A percentile compares a stretch with the other conserved stretches of the same genome.
These are phyloP conservation scores for Torulaspora microellipsoides DNA, from an alignment of 805 yeast genomes.

Conservation along the genomic window DNA sequence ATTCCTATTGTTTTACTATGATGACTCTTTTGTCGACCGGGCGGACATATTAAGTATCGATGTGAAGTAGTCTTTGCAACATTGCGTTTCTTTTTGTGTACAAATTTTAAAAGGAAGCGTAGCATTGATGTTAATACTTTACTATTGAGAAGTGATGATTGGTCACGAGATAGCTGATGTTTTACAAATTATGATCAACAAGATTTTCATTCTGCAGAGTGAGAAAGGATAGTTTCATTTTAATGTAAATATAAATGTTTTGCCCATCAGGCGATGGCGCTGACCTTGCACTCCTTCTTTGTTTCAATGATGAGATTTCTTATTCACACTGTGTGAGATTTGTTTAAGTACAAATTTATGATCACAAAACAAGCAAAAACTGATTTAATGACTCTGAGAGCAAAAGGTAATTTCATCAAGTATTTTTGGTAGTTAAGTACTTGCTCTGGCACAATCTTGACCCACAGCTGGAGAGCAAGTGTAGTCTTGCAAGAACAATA, in stretches of 20 bases:
- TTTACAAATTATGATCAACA: neutral
- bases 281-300: conserved; percentile 1
- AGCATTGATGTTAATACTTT: conserved; percentile 19
- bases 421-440: too few species aligned
- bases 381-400: conserved; percentile 40
- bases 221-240: too few species aligned
- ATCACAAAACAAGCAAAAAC: conserved; percentile 34
- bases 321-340: conserved; percentile 40
- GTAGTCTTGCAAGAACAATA: too few species aligned
- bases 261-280: conserved; percentile 10
- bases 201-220: too few species aligned
- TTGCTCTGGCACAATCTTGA: too few species aligned
- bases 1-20: conserved; percentile 20
- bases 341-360: conserved; percentile 32
- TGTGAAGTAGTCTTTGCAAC: conserved; percentile 22
- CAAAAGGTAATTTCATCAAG: too few species aligned
- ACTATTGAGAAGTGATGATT: conserved; percentile 37
- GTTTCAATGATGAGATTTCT: conserved; percentile 14
- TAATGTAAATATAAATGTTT: neutral
- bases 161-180: conserved; percentile 40
- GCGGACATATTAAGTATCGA: conserved; percentile 43
- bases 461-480: too few species aligned
- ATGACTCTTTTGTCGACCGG: conserved; percentile 44
- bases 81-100: conserved; percentile 34
- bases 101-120: conserved; percentile 34